Evolutionary conservation across 1,139 yeast genomes (phyloP).

Genomic region (Yarrowia galli): DNA sequence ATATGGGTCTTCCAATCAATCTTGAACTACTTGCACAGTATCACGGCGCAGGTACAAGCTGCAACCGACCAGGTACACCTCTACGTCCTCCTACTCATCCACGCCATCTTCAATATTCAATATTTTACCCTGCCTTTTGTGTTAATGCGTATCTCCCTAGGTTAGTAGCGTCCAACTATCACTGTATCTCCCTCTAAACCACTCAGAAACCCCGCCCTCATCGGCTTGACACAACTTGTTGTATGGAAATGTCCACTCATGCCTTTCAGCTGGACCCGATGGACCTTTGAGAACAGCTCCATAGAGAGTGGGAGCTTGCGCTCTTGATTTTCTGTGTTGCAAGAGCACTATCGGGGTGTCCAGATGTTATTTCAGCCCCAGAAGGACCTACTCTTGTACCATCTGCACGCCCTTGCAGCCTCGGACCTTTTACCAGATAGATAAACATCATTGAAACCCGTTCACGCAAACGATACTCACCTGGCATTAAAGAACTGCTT

Average conservation of each 20-base stretch:
- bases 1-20: no score
- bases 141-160: neutral
- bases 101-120: neutral
- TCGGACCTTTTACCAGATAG: conserved; percentile 42
- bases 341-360: conserved; percentile 1
- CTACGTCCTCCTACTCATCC: no score
- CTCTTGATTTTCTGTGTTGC: conserved; percentile 36
- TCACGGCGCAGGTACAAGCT: no score
- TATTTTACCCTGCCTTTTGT: conserved; percentile 1
- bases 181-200: no score
- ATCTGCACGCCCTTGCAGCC: conserved; percentile 32
- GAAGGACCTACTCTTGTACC: conserved; percentile 11
- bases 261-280: conserved; percentile 29
- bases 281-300: conserved; percentile 33
- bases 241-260: conserved; percentile 12
- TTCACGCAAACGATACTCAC: conserved; percentile 14
- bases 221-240: conserved; percentile 4
- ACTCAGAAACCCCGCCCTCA: conserved; percentile 32
- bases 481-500: neutral
- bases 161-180: neutral
- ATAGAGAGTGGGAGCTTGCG: conserved; percentile 29
- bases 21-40: no score
- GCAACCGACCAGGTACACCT: no score
- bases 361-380: conserved; percentile 7
- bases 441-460: conserved; percentile 5